Evolutionary conservation across 805 yeast genomes (phyloP).

Genomic region (Torulaspora delbrueckii): DNA sequence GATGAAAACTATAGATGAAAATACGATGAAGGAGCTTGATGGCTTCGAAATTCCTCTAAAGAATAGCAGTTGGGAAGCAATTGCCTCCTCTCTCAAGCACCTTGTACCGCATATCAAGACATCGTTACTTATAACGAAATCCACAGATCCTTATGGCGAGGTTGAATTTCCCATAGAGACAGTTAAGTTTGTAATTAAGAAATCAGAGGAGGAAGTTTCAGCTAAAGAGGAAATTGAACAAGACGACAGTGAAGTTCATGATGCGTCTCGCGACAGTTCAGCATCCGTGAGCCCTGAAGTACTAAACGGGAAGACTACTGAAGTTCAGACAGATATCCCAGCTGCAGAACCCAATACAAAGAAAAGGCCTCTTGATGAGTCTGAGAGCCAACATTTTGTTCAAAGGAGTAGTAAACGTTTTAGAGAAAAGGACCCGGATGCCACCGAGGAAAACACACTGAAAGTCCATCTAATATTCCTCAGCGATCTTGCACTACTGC

Average conservation of each 20-base stretch:
- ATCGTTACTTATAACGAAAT: conserved; percentile 31
- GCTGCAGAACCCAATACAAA: conserved; percentile 8
- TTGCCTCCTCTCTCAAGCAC: conserved; percentile 25
- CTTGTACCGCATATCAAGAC: conserved; percentile 39
- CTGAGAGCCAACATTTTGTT: conserved; percentile 20
- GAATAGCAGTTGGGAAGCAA: conserved; percentile 30
- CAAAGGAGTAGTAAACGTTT: conserved; percentile 41
- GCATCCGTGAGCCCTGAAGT: conserved; percentile 13
- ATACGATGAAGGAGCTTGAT: conserved; percentile 37
- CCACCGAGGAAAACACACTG: conserved; percentile 10
- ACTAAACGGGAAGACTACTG: conserved; percentile 13
- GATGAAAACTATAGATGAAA: conserved; percentile 36
- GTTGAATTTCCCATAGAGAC: conserved; percentile 47
- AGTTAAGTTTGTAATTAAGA: conserved; percentile 35
- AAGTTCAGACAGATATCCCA: conserved; percentile 14
- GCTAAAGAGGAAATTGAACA: conserved; percentile 6
- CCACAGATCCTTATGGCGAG: conserved; percentile 49
- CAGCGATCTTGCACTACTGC: conserved; percentile 12
- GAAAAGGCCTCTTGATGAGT: conserved; percentile 20
- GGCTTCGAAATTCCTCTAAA: conserved; percentile 20
- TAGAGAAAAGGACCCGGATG: conserved; percentile 30
- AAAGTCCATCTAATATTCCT: conserved; percentile 20
- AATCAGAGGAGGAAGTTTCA: conserved; percentile 6
- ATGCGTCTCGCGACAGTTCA: neutral
- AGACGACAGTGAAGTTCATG: conserved; percentile 20